Percentiles rank a stretch among this genome's conserved stretches.
Conservation (phyloP, 2,329 filamentous ascomycete species). For the Xylaria sp. region DNA sequence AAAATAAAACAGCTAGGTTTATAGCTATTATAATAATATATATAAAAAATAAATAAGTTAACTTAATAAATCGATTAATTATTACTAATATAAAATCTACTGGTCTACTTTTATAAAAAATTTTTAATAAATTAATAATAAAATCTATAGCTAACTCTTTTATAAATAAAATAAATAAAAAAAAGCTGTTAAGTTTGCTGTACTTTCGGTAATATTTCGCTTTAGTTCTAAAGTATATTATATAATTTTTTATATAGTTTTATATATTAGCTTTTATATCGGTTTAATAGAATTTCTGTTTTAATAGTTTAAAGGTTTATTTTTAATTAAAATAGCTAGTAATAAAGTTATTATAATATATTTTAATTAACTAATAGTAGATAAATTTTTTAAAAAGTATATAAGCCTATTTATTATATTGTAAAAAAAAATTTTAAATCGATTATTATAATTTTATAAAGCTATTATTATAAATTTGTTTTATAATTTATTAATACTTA, state of each 20-base stretch:
- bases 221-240: not conserved
- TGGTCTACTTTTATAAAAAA: not conserved
- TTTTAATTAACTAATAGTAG: not conserved
- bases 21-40: not conserved
- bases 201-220: not conserved
- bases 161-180: not conserved
- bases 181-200: not conserved
- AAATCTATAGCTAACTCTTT: not conserved
- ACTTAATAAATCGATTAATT: not conserved
- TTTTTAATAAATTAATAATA: not conserved
- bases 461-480: not conserved
- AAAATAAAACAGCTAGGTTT: not conserved
- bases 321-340: not conserved
- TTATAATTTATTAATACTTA: not conserved
- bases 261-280: not conserved
- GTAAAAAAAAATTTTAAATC: not conserved
- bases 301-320: too few relatives aligned
- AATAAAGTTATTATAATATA: not conserved
- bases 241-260: not conserved
- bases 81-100: not conserved
- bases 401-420: not conserved
- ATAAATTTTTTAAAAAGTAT: not conserved
- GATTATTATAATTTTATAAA: not conserved
- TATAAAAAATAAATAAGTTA: constrained; percentile 1
- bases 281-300: not conserved